Percentiles rank a stretch among this genome's conserved stretches.
phyloP scores from a whole-genome alignment of 768 basidiomycete species.

The Suillus subluteus region DNA sequence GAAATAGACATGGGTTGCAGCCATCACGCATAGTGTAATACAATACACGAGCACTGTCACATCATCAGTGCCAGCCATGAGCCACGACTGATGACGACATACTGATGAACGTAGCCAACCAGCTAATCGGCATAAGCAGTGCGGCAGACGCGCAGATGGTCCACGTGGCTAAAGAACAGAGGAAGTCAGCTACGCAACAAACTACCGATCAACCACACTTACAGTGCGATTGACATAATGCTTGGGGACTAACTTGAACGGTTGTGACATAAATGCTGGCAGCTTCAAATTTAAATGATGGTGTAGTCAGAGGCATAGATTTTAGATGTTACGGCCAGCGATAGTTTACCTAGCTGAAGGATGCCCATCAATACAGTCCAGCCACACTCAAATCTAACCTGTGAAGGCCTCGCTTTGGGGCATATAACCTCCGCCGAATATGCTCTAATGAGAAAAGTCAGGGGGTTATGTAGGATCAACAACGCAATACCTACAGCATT shows the following conservation, averaged over 20 bases:
- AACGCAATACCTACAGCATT: conserved; percentile 30
- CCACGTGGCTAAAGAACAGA: conserved; percentile 38
- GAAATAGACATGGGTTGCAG: conserved; percentile 46
- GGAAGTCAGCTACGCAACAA: neutral
- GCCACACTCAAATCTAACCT: conserved; percentile 53
- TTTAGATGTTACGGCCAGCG: neutral
- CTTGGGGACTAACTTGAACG: conserved; percentile 38
- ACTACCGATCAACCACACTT: conserved; percentile 16
- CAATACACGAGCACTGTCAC: conserved; percentile 56
- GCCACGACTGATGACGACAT: conserved; percentile 25
- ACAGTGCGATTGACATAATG: conserved; percentile 41
- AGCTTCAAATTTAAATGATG: conserved; percentile 35
- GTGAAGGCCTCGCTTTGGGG: conserved; percentile 41
- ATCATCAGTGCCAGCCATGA: conserved; percentile 6
- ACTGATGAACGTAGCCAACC: conserved; percentile 54
- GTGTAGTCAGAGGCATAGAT: conserved; percentile 2
- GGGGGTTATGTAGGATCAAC: neutral
- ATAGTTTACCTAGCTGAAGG: conserved; percentile 53
- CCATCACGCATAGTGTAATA: conserved; percentile 51
- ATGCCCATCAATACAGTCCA: conserved; percentile 56
- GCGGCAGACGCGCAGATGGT: conserved; percentile 50
- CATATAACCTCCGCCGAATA: conserved; percentile 40
- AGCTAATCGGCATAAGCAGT: conserved; percentile 49
- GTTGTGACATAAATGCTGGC: conserved; percentile 52
- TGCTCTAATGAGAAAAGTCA: conserved; percentile 22